These are phyloP conservation scores for Rhodomyrtus psidioides DNA, from an alignment of 441 rosid genomes.

Conservation along the genomic window DNA sequence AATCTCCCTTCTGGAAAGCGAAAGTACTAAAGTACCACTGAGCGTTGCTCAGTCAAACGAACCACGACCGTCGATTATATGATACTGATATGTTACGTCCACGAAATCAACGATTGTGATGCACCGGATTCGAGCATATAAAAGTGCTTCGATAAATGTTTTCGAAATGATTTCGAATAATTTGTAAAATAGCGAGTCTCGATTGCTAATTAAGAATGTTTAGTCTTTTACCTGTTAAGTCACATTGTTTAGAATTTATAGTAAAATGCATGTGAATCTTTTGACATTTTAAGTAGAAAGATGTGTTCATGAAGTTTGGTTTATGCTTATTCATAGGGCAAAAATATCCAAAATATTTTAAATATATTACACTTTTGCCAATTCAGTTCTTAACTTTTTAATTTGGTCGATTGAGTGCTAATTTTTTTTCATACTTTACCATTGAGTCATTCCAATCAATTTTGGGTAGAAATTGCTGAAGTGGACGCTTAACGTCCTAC, in stretches of 20 bases:
- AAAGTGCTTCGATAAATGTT: background rate
- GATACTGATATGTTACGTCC: background rate
- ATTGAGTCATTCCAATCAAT: too few species aligned
- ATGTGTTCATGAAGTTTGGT: background rate
- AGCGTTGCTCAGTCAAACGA: background rate
- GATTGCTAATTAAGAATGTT: background rate
- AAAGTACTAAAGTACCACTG: conserved; percentile 19
- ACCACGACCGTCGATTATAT: background rate
- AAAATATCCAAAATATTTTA: too few species aligned
- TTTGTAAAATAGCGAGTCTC: background rate
- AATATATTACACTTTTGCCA: too few species aligned
- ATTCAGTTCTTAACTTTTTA: too few species aligned
- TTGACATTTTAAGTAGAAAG: background rate
- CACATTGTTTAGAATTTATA: background rate
- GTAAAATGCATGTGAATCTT: background rate
- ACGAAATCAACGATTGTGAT: background rate
- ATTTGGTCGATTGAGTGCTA: too few species aligned
- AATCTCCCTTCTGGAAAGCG: background rate
- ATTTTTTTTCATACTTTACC: too few species aligned
- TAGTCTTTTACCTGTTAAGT: background rate
- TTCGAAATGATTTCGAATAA: background rate
- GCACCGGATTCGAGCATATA: background rate
- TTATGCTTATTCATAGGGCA: background rate
- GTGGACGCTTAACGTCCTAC: too few species aligned
- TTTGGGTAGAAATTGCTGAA: too few species aligned